Percentiles rank a stretch among this genome's conserved stretches.
Evolutionary conservation across 2,329 filamentous ascomycete genomes (phyloP).

Genomic region (Elsinoe perseae): DNA sequence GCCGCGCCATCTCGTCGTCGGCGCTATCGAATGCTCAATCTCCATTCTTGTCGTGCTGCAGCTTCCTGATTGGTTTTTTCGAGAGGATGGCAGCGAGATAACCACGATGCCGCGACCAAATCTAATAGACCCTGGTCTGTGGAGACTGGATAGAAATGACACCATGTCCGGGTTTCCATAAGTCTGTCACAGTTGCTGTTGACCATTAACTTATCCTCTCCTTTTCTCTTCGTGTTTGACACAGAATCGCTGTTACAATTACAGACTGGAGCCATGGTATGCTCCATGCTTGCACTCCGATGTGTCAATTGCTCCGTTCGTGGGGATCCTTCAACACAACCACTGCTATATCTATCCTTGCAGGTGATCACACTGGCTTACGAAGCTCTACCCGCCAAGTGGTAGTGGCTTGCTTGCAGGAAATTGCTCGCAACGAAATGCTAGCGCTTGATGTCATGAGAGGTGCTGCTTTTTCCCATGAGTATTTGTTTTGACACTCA

Average conservation of each 20-base stretch:
- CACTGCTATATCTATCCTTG: background rate
- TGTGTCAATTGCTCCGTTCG: background rate
- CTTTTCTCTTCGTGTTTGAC: too few species aligned
- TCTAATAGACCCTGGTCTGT: conserved; percentile 10
- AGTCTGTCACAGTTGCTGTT: background rate
- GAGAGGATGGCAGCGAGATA: background rate
- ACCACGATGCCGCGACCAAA: background rate
- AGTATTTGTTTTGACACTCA: background rate
- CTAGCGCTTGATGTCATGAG: background rate
- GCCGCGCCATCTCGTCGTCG: background rate
- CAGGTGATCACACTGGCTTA: background rate
- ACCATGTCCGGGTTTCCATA: background rate
- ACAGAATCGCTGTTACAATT: too few species aligned
- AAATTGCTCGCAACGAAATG: background rate
- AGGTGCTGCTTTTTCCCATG: background rate
- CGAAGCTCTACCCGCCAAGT: background rate
- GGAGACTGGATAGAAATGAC: background rate
- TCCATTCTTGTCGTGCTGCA: background rate
- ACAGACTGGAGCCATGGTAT: too few species aligned
- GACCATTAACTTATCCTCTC: too few species aligned
- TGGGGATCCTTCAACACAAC: background rate
- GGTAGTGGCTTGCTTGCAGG: conserved; percentile 3
- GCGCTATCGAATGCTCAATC: conserved; percentile 1
- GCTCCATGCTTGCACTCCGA: background rate
- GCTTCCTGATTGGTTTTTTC: background rate